Evolutionary conservation across 306 rosid species (phyloP), one percentile per base, ranked within the genome.

Genomic region (Cotoneaster glaucophyllus): DNA sequence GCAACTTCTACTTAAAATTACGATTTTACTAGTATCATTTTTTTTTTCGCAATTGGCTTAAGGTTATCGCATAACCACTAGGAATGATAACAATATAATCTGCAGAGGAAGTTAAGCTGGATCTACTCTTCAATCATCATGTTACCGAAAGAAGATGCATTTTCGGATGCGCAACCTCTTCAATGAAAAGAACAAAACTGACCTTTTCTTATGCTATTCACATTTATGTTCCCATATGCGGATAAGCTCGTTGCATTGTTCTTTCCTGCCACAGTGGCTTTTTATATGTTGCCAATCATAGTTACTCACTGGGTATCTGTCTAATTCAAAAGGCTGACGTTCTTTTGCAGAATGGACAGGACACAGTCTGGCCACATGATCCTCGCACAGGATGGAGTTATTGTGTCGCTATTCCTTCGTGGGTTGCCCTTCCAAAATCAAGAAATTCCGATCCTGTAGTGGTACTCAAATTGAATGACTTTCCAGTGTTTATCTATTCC

Each of bases 331-430:
- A 75, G 39, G 34, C 77, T 18, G 41, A 15, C 78, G 7, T 72
- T 37, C 50, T n/a, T 87, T n/a, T 81, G 81, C 97, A 94, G 96
- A 83, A 86, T 77, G 97, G 97, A 18, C 82, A 83, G 76, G 95
- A 83, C 56, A 88, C 98, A 41, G 83, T 92, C 44, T 90, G 97
- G 98, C 97, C 96, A n/a, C 97, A 90, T 78, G 85, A 87, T 86
- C 89, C 91, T 78, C 91, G 64, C 67, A 45, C 88, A 19, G 98
- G 97, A 67, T 94, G 98, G 96, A 88, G 91, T 90, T 90, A 90
- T 84, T 92, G 93, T 70, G 86, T 94, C 74, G 77, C 88, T 22
- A 78, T 94, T 64, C 96, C 96, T 59, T 90, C 95, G 34, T 92
- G 93, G 98, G 89, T 84, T 54, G 87, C 86, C 72, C 83, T 85